Evolutionary conservation across 768 basidiomycete species (phyloP), one percentile per base, ranked within the genome.

Genomic region (Phylloporus sp.): DNA sequence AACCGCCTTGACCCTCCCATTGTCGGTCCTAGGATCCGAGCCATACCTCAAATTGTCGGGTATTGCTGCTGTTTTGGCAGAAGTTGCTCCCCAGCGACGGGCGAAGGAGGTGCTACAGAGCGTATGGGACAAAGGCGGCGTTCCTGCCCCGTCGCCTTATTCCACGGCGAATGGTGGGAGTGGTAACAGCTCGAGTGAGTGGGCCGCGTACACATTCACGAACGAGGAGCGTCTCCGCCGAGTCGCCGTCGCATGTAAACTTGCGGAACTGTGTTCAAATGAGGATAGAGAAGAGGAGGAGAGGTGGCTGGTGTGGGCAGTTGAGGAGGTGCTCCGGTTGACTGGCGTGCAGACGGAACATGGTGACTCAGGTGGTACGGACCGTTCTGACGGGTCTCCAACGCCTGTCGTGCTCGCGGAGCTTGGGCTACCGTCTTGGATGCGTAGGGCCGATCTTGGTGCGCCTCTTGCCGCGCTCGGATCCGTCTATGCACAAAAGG

Each of bases 401-500:
- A 29, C 52, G 5, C 40, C 60, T 2, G 55, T 75, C 0, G 67
- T 76, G 31, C 71, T 80, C 10, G 71, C 77, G 1, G 80, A 81
- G 47, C 70, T 88, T 20, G 73, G 74, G 13, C 57, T 87, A 45
- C 86, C 87, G 2, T 53, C 61, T 18, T 88, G 86, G 87, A 78
- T 78, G 42, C 71, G 73, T 9, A 75, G 72, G 50, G 74, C 77
- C 20, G 84, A 88, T 56, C 67, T 88, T 23, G 84, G 80, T 18
- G 82, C 84, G 10, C 86, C 85, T 2, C 72, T 88, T 29, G 85
- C 86, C 58, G 80, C 84, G 1, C 72, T 89, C 5, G 87, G 80
- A 1, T 70, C 76, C 5, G 81, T 82, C 47, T 86, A 88, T 55
- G 77, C 79, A 5, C 70, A 73, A 29, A 70, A 70, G 31, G 84